A percentile compares a stretch with the other conserved stretches of the same genome.
Evolutionary conservation across 305 asterid genomes (phyloP).

Genomic region (Caryopteris hybrid): DNA sequence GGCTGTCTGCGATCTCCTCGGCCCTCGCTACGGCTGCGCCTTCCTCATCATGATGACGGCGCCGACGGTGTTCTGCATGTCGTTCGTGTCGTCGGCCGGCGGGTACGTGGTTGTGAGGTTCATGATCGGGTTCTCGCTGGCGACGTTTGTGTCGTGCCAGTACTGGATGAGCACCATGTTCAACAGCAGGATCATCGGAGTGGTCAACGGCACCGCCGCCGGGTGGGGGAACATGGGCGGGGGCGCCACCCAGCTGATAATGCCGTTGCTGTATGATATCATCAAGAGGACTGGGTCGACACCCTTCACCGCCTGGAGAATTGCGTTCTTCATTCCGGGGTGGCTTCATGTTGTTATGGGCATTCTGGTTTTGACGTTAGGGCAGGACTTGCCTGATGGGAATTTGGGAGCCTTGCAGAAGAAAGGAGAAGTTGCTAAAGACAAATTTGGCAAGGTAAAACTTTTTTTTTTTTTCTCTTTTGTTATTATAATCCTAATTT

Average conservation of each 20-base stretch:
- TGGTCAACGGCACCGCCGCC: slow-evolving; percentile 49
- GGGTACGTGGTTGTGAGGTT: slow-evolving; percentile 46
- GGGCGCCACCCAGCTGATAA: slow-evolving; percentile 52
- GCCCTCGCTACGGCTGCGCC: slow-evolving; percentile 57
- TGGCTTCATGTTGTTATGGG: slow-evolving; percentile 50
- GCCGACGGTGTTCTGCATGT: slow-evolving; percentile 49
- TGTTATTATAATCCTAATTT: too few relatives aligned
- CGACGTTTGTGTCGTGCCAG: slow-evolving; percentile 56
- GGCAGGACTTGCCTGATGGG: slow-evolving; percentile 66
- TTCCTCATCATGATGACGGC: slow-evolving; percentile 42
- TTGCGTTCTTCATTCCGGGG: slow-evolving; percentile 55
- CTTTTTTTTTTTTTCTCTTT: too few relatives aligned
- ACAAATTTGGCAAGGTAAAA: slow-evolving; percentile 39
- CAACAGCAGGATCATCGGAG: slow-evolving; percentile 42
- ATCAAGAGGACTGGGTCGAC: slow-evolving; percentile 31
- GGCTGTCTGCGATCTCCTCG: slow-evolving; percentile 47
- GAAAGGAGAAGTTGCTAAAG: slow-evolving; percentile 39
- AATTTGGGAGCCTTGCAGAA: slow-evolving; percentile 45
- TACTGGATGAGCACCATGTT: slow-evolving; percentile 60
- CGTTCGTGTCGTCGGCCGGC: slow-evolving; percentile 36
- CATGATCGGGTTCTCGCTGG: slow-evolving; percentile 59
- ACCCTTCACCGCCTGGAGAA: slow-evolving; percentile 60
- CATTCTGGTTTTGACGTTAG: slow-evolving; percentile 33
- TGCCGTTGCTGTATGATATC: slow-evolving; percentile 47
- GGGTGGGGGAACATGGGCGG: slow-evolving; percentile 77